These are phyloP conservation scores for Pichia sp. DNA, from an alignment of 1,139 yeast genomes.

Conservation along the genomic window DNA sequence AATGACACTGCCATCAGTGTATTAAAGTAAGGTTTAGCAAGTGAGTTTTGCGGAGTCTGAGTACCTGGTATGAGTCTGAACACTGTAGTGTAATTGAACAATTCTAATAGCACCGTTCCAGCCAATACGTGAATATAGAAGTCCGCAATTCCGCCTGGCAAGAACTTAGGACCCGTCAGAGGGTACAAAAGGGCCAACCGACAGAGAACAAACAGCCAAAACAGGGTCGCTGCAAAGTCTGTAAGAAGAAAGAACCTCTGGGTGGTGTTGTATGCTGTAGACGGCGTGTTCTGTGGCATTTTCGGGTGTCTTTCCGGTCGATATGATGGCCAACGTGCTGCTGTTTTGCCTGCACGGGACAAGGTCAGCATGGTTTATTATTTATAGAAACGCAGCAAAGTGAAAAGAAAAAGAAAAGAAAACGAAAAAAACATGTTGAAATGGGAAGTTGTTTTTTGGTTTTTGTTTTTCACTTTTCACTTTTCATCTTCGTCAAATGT, in stretches of 20 bases:
- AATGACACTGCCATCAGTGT: neutral
- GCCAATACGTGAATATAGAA: constrained; percentile 8
- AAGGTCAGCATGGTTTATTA: too few relatives aligned
- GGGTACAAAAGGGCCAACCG: constrained; percentile 10
- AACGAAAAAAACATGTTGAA: neutral
- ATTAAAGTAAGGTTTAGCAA: neutral
- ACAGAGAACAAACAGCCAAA: constrained; percentile 8
- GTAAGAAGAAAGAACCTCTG: constrained; percentile 8
- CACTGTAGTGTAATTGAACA: neutral
- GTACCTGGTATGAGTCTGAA: constrained; percentile 7
- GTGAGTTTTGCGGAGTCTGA: neutral
- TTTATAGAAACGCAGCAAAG: too few relatives aligned
- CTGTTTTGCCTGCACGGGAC: too few relatives aligned
- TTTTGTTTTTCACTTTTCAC: neutral
- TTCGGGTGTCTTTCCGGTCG: neutral
- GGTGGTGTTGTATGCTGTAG: constrained; percentile 3
- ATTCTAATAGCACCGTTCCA: constrained; percentile 1
- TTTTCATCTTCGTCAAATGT: neutral
- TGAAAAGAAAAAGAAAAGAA: neutral
- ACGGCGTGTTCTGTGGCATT: neutral
- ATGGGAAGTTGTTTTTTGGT: too few relatives aligned
- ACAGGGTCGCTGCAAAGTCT: neutral
- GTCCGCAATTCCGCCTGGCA: constrained; percentile 15
- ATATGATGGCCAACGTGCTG: too few relatives aligned
- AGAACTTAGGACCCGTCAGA: constrained; percentile 8